Evolutionary conservation across 2,329 filamentous ascomycete genomes (phyloP), one percentile per base, ranked within the genome.

Genomic region (Alternaria burnsii): DNA sequence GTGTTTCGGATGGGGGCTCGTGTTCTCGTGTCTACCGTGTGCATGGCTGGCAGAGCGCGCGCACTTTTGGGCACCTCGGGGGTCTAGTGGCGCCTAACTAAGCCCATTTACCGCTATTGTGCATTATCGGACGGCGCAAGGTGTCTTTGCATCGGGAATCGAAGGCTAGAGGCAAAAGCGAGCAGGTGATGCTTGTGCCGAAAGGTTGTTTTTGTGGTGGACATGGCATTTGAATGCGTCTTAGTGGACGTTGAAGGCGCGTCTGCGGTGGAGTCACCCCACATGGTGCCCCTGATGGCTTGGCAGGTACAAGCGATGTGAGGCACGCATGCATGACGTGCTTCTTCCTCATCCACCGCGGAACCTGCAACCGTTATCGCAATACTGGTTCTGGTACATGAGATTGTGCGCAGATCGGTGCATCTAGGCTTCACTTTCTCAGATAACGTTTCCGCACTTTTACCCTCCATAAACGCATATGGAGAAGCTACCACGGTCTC

Each of bases 1-100:
- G 36, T 41, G 50, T 52, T 52, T 52, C 50, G 50, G 50, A 52
- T 52, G 48, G 20, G 48, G 34, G 48, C 48, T 52, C 48, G 48
- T 52, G 48, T 52, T 52, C 34, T 52, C 32, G 48, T 48, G 46
- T 48, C 46, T 36, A 48, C 32, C 32, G 12, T 16, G 32, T 36
- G 12, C 12, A 36, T 24, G 46, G 48, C 48, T 36, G 48, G 12
- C 32, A 40, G 32, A 36, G 5, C 32, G 32, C 14, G 32, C 32
- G 5, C 12, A 32, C 10, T 32, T 16, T 36, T 14, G 32, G 32
- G 12, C 20, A 41, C n/a, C 36, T 40, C 18, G 38, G 18, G n/a
- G 11, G 18, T 32, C 12, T 40, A 52, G 50, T 41, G 50, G 34
- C 34, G 34, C 34, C 34, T 28, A 28, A 3, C 28, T 30, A 12